Evolutionary conservation across 768 basidiomycete genomes (phyloP), one percentile per base, ranked within the genome.

Genomic region (Tubosaeta sp.): DNA sequence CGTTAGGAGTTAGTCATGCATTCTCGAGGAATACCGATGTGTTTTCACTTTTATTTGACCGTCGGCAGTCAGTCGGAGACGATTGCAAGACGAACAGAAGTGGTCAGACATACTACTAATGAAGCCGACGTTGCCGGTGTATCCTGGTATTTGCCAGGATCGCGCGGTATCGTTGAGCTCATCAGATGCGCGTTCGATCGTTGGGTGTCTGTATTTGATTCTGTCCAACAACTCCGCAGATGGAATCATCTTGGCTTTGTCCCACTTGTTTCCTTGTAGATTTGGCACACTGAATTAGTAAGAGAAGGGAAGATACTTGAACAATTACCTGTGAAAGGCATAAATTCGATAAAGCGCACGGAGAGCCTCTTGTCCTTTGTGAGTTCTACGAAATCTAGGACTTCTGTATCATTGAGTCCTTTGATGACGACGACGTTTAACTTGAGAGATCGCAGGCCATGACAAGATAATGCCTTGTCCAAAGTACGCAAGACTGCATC

Each of bases 101-200:
- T 93, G 91, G 67, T 94, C 90, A 16, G 90, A 93, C 91, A 92
- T 92, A 73, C 87, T 90, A 62, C 83, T 90, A 62, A 94, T 94
- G 69, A 94, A 91, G n/a, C 85, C 91, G 66, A 85, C 78, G 63
- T 74, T 80, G 21, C 90, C 91, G 52, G 54, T 57, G 62, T 84
- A 80, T 6, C 84, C 86, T 0, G 86, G 87, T 46, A 93, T 80
- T 55, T 75, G 70, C 79, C 86, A 92, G 21, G 82, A 84, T 44
- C 87, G 81, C 18, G 88, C 87, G n/a, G 90, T 93, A 59, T 90
- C 87, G 59, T 87, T 86, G 39, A 77, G 65, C 47, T 85, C 80
- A 57, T 87, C 85, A n/a, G 78, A 64, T 14, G 78, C 76, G 34
- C 87, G 83, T 18, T 63, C 61, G n/a, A 86, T 67, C 10, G 56